Evolutionary conservation across 768 basidiomycete species (phyloP).

Genomic region (Pleurotus tuoliensis): DNA sequence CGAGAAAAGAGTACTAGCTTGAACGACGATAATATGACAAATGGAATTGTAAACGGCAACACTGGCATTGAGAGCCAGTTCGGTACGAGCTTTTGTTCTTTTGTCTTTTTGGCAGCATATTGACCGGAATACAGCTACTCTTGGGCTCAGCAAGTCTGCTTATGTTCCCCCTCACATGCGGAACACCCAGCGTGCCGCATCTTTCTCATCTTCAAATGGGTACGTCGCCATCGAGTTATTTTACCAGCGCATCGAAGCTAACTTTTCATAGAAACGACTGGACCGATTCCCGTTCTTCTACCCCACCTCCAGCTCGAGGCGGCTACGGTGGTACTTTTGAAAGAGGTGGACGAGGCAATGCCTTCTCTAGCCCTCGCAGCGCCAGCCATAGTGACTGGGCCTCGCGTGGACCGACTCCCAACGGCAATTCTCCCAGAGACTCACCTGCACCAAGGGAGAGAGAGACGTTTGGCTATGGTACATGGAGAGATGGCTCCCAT

Average conservation of each 20-base stretch:
- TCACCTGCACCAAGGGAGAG: slow-evolving; percentile 48
- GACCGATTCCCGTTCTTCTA: slow-evolving; percentile 66
- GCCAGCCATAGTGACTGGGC: slow-evolving; percentile 38
- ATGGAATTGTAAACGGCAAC: slow-evolving; percentile 83
- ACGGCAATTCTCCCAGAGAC: slow-evolving; percentile 34
- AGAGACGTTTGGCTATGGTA: slow-evolving; percentile 60
- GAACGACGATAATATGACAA: slow-evolving; percentile 66
- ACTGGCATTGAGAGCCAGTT: slow-evolving; percentile 73
- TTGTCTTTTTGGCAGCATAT: slow-evolving; percentile 9
- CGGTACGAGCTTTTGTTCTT: slow-evolving; percentile 37
- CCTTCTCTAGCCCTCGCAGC: slow-evolving; percentile 37
- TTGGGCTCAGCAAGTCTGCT: slow-evolving; percentile 74
- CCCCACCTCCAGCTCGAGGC: slow-evolving; percentile 46
- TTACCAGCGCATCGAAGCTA: slow-evolving; percentile 1
- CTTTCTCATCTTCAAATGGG: slow-evolving; percentile 52
- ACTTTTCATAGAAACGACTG: slow-evolving; percentile 54
- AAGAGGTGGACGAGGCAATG: slow-evolving; percentile 36
- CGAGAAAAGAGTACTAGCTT: slow-evolving; percentile 8
- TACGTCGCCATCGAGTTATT: slow-evolving; percentile 22
- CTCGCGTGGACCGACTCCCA: slow-evolving; percentile 31
- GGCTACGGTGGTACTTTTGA: slow-evolving; percentile 41
- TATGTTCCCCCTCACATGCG: slow-evolving; percentile 91
- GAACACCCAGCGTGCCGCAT: slow-evolving; percentile 80
- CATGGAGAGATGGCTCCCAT: slow-evolving; percentile 90
- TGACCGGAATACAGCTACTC: slow-evolving; percentile 49